Evolutionary conservation across 2,329 filamentous ascomycete species (phyloP).

Genomic region (Alternaria triticimaculans): DNA sequence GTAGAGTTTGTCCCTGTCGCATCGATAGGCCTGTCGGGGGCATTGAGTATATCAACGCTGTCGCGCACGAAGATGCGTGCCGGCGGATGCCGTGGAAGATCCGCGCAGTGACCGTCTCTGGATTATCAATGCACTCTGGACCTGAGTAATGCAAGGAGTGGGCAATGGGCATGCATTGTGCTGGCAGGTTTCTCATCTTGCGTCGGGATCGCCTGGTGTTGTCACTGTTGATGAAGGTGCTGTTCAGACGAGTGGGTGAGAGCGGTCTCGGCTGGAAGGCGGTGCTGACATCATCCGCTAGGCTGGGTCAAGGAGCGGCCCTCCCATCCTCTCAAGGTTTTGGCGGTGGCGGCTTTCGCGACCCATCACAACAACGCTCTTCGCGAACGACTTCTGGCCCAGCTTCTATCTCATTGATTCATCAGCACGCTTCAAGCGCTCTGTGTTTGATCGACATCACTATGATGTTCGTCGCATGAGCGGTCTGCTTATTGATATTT

Average conservation of each 20-base stretch:
- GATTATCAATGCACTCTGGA: background rate
- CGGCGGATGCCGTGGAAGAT: background rate
- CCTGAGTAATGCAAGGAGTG: background rate
- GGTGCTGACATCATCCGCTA: conserved; percentile 1
- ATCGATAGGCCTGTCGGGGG: background rate
- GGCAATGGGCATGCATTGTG: background rate
- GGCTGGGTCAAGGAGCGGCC: background rate
- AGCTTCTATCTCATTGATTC: background rate
- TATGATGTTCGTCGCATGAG: too few species aligned
- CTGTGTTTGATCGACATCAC: background rate
- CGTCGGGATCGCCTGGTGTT: background rate
- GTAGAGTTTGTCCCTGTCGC: background rate
- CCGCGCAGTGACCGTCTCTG: background rate
- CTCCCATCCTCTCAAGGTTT: background rate
- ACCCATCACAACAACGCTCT: background rate
- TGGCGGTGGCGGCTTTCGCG: background rate
- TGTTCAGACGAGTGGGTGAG: background rate
- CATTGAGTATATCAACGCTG: background rate
- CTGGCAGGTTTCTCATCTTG: background rate
- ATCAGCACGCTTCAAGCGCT: background rate
- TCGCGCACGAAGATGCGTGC: background rate
- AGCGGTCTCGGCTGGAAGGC: background rate
- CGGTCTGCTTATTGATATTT: background rate
- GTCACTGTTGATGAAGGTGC: background rate
- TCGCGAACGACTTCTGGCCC: background rate